Base-by-base conservation (phyloP, 2,329 filamentous ascomycete species). In the Myriosclerotinia duriaeana region DNA sequence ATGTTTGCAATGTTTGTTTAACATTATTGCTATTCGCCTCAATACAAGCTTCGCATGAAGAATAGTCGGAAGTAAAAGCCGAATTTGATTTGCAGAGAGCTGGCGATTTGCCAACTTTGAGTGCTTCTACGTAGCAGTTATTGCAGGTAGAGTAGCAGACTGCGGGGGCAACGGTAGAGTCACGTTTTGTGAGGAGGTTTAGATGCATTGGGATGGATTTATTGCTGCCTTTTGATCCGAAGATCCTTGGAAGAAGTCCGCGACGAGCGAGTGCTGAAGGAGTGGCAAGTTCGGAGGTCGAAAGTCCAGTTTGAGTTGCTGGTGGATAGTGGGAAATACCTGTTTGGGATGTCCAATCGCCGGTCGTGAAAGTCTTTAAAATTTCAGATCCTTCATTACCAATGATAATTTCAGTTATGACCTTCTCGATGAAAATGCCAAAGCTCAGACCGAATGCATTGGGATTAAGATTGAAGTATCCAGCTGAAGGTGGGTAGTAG, bases 381-480 rank as follows among this genome's bases (percentile, higher is more conserved):
- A 66, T 30, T 40, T 59, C 64, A 0, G 55, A 55, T 1, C 72
- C 72, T 36, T 66, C 20, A 2, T 66, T 66, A 0, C 70, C 66
- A 40, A 67, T 69, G 2, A 78, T 73, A 12, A 76, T 74, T 36
- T 78, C 78, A 38, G 77, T 71, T 8, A 79, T 65, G 2, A 77
- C 74, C 6, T 82, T 72, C 34, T 80, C 77, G 26, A 81, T 79
- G 68, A 89, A 90, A 22, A 90, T 87, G 53, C 83, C 83, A 67
- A 85, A 88, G 60, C 80, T 83, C 20, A 91, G 78, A 5, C 87
- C 88, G 67, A 91, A 91, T 0, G 80, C 80, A 1, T 79, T 75
- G 0, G 89, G 85, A 65, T 87, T 80, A n/a, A 91, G 80, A 67
- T 90, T 83, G 77, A 87, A 91, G 74, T 89, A 90, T 4, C 82